phyloP scores from a whole-genome alignment of 345 rosid genomes.

The Eucalyptus paniculata region DNA sequence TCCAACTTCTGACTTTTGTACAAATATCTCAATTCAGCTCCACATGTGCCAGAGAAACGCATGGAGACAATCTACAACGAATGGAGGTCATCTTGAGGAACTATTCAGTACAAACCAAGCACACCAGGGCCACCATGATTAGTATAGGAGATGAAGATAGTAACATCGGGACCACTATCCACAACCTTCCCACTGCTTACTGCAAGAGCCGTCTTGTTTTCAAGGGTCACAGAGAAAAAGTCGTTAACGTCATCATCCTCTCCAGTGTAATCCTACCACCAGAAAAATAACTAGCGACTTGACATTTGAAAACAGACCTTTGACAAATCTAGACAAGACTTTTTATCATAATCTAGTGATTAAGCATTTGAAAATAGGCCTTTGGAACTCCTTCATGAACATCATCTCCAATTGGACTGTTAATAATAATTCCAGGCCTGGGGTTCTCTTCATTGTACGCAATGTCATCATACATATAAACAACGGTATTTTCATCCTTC shows the following conservation, averaged over 20 bases:
- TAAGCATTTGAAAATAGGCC: constrained; percentile 12
- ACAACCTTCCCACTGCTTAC: constrained; percentile 90
- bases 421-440: constrained; percentile 64
- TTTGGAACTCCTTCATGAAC: constrained; percentile 76
- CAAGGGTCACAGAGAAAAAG: constrained; percentile 62
- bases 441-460: constrained; percentile 66
- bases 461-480: constrained; percentile 62
- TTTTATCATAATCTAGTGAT: not conserved
- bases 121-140: constrained; percentile 96
- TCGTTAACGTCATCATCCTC: constrained; percentile 57
- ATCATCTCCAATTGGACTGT: constrained; percentile 62
- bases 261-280: constrained; percentile 76
- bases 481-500: constrained; percentile 77
- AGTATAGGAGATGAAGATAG: constrained; percentile 68
- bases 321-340: not conserved
- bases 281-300: not conserved
- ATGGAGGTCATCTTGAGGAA: not conserved
- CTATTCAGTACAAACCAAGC: constrained; percentile 44
- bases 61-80: not conserved
- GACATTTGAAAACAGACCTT: not conserved
- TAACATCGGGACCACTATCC: constrained; percentile 83
- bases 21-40: not conserved
- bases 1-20: not conserved
- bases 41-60: not conserved
- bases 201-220: constrained; percentile 50